A percentile compares a stretch with the other conserved stretches of the same genome.
Evolutionary conservation across 2,329 filamentous ascomycete genomes (phyloP).

Genomic region (Drechslera avenae): DNA sequence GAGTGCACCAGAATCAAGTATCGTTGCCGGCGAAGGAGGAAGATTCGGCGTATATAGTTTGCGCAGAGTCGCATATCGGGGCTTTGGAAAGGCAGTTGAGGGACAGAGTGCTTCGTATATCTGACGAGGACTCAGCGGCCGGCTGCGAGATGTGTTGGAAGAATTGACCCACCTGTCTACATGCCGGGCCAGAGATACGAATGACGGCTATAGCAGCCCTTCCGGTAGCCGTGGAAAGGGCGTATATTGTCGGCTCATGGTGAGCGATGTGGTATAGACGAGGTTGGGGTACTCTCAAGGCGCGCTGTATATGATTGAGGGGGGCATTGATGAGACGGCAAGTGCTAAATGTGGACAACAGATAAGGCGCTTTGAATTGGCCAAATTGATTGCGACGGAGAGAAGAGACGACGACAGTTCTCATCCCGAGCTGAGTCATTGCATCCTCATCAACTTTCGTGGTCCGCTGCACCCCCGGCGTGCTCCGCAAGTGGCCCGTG

Average conservation of each 20-base stretch:
- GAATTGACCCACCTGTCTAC: constrained; percentile 60
- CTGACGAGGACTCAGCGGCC: constrained; percentile 42
- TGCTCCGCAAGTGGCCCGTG: constrained; percentile 12
- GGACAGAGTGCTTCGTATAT: constrained; percentile 71
- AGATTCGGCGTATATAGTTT: constrained; percentile 68
- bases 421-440: constrained; percentile 39
- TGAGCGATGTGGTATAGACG: constrained; percentile 21
- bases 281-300: constrained; percentile 20
- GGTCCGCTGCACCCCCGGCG: background rate
- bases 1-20: constrained; percentile 78
- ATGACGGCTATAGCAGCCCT: constrained; percentile 90
- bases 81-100: constrained; percentile 57
- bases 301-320: constrained; percentile 8
- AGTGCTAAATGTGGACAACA: no score
- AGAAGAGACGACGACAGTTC: constrained; percentile 34
- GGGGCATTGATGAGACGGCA: constrained; percentile 1
- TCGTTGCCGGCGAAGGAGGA: constrained; percentile 48
- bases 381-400: constrained; percentile 13
- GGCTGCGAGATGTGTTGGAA: background rate
- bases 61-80: constrained; percentile 72
- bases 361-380: background rate
- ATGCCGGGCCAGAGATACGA: constrained; percentile 80
- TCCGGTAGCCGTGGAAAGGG: constrained; percentile 83
- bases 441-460: constrained; percentile 21
- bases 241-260: constrained; percentile 75